Percentiles rank a stretch among this genome's conserved stretches.
Conservation (phyloP, 176 grass and related monocot species). For the Avena sativa region DNA sequence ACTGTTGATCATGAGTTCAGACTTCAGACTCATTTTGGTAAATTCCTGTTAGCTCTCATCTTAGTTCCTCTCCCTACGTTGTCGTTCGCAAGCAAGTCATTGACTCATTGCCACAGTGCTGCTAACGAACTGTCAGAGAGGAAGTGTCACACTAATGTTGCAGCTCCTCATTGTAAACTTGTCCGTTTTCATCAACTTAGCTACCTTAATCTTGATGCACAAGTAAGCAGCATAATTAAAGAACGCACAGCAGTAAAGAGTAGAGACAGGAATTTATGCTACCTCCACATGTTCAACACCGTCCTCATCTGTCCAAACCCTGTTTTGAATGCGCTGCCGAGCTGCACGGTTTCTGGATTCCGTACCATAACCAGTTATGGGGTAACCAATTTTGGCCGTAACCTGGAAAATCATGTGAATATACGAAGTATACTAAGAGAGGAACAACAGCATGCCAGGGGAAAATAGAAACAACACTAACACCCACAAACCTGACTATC, state of each 20-base stretch:
- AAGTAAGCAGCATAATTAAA: not conserved
- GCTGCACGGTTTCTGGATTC: conserved; percentile 94
- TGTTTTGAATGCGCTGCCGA: conserved; percentile 84
- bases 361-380: conserved; percentile 95
- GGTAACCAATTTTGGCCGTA: conserved; percentile 80
- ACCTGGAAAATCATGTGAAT: conserved; percentile 52
- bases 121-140: not conserved
- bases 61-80: not conserved
- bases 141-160: conserved; percentile 4
- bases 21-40: not conserved
- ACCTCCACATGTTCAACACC: conserved; percentile 73
- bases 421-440: conserved; percentile 25
- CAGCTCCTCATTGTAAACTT: not conserved
- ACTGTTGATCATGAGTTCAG: not conserved
- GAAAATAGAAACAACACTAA: conserved; percentile 7
- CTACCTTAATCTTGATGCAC: not conserved
- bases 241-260: not conserved
- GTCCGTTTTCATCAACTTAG: not conserved
- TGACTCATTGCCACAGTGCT: not conserved
- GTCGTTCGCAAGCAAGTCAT: not conserved
- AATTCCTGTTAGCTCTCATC: not conserved
- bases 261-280: conserved; percentile 23
- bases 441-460: conserved; percentile 16
- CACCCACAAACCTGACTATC: conserved; percentile 74
- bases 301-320: conserved; percentile 95